A percentile compares a stretch with the other conserved stretches of the same genome.
Conservation (phyloP, 768 basidiomycete genomes). For the Termitomyces sp. region DNA sequence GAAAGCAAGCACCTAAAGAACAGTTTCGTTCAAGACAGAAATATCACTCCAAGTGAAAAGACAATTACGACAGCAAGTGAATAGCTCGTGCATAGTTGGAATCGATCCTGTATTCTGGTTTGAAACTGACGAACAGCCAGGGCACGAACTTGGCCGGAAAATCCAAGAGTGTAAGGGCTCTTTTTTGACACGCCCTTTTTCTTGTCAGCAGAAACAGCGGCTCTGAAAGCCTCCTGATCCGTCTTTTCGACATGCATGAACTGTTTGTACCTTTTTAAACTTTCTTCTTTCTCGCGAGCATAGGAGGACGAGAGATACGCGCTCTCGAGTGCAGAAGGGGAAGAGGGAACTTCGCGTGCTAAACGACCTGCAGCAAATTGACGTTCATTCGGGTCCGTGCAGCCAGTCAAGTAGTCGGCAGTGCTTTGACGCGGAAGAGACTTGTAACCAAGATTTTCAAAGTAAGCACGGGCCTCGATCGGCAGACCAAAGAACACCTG, state of each 20-base stretch:
- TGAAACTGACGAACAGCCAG: constrained; percentile 71
- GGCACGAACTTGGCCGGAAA: constrained; percentile 65
- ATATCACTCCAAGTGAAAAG: neutral
- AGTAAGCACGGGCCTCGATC: constrained; percentile 70
- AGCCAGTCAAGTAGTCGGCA: constrained; percentile 80
- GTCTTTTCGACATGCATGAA: constrained; percentile 52
- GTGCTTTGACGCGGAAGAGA: constrained; percentile 78
- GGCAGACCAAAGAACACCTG: constrained; percentile 80
- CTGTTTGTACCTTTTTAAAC: constrained; percentile 49
- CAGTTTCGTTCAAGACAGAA: neutral
- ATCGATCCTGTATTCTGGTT: constrained; percentile 66
- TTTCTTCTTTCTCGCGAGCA: constrained; percentile 34
- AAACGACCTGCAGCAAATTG: constrained; percentile 64
- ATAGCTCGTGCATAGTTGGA: constrained; percentile 72
- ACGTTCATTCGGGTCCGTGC: constrained; percentile 83
- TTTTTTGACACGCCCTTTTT: constrained; percentile 70
- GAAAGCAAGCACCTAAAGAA: constrained; percentile 43
- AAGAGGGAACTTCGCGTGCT: constrained; percentile 52
- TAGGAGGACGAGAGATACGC: constrained; percentile 51
- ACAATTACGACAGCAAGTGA: constrained; percentile 50
- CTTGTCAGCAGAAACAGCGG: constrained; percentile 72
- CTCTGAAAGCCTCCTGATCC: constrained; percentile 74
- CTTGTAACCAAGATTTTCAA: constrained; percentile 68
- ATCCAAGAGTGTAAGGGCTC: constrained; percentile 81
- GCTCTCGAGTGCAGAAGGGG: constrained; percentile 61